Evolutionary conservation across 2,329 filamentous ascomycete species (phyloP), one percentile per base, ranked within the genome.

Genomic region (Sporothrix euskadiensis): DNA sequence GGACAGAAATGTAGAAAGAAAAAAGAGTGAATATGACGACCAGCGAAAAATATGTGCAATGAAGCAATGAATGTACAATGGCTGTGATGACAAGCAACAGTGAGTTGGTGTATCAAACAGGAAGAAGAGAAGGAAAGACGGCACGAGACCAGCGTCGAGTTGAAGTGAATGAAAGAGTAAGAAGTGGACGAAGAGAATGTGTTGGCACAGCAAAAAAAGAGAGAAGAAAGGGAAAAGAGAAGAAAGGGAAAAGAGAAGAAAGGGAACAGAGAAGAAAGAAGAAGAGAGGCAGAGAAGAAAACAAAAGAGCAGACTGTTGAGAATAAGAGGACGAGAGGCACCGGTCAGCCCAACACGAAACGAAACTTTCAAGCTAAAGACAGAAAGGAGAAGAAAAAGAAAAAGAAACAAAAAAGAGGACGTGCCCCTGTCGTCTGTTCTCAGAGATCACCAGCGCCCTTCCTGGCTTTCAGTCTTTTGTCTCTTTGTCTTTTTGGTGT

Each of bases 61-160:
- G 52, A 44, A 59, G 14, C 22, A 59, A 71, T 32, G 54, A 71
- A 22, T 35, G 69, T 9, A 30, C 57, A 19, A 8, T n/a, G 9
- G 41, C 39, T 30, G 44, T 19, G 44, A 47, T n/a, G 9, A 56
- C 14, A 12, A 52, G 26, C 26, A 10, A 30, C 19, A 39, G 39
- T 32, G n/a, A 9, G 7, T 44, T 41, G 57, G 52, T 65, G 69
- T 59, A 59, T 59, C 54, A 71, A 71, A 59, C 52, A 74, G 56
- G 6, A 59, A 65, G 71, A 72, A 71, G 59, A 72, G 49, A 41
- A 47, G 56, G 73, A 7, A 73, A 52, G 69, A 39, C 57, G 69
- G 69, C 57, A 71, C 57, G 57, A 71, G 69, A 71, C 69, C 69
- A 59, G 68, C 68, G 68, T 70, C 22, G 66, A 35, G 32, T 39